Evolutionary conservation across 345 rosid genomes (phyloP).

Genomic region (Arabis hirsuta): DNA sequence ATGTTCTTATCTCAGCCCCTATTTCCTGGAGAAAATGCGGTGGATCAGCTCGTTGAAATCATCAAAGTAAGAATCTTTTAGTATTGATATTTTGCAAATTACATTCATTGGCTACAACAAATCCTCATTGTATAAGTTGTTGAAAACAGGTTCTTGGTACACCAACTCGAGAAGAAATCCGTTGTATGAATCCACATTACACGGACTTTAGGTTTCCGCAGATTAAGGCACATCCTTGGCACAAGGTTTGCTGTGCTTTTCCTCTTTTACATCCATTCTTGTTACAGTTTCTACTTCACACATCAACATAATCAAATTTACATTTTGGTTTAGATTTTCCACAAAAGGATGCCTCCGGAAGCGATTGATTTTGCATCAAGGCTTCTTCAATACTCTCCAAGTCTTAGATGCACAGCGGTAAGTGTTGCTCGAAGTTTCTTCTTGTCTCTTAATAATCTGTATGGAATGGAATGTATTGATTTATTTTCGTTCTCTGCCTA

Average conservation of each 20-base stretch:
- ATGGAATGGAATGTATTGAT: neutral
- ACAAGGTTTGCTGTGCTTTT: constrained; percentile 56
- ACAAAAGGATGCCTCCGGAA: constrained; percentile 88
- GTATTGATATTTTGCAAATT: neutral
- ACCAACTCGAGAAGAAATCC: constrained; percentile 92
- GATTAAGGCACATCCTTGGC: constrained; percentile 95
- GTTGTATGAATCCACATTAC: constrained; percentile 94
- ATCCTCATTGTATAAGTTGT: constrained; percentile 26
- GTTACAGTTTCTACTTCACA: neutral
- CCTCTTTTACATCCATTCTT: neutral
- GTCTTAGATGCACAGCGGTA: constrained; percentile 84
- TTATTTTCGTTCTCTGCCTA: neutral
- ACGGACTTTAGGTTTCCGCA: constrained; percentile 90
- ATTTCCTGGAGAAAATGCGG: constrained; percentile 94
- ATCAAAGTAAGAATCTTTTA: constrained; percentile 59
- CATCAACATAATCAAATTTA: neutral
- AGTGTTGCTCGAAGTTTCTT: constrained; percentile 30
- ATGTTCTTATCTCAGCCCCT: constrained; percentile 58
- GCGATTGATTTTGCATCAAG: constrained; percentile 88
- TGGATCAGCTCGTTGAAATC: constrained; percentile 95
- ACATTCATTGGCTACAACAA: constrained; percentile 10
- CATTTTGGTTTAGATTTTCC: constrained; percentile 56
- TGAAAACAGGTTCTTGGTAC: constrained; percentile 80
- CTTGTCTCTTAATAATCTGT: neutral
- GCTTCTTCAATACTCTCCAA: constrained; percentile 86